Percentiles rank a stretch among this genome's conserved stretches.
These are phyloP conservation scores for Styphnolobium japonicum DNA, from an alignment of 306 rosid species.

Conservation along the genomic window DNA sequence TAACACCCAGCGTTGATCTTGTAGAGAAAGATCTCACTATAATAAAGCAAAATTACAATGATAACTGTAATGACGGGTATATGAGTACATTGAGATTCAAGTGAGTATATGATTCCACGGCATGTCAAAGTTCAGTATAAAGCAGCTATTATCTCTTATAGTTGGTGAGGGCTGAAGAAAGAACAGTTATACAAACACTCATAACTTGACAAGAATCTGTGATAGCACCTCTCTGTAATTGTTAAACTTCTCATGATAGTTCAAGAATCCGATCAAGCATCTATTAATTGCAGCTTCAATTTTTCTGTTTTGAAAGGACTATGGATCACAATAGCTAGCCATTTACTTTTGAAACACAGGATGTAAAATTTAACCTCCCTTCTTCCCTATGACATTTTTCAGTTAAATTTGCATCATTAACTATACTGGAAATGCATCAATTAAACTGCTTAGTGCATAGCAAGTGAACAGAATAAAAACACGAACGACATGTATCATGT, in stretches of 20 bases:
- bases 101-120: not conserved
- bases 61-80: not conserved
- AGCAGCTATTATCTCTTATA: no score
- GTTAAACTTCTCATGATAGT: no score
- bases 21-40: not conserved
- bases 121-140: not conserved
- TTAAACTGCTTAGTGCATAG: not conserved
- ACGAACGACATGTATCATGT: not conserved
- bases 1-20: not conserved
- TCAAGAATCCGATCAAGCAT: no score
- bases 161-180: not conserved
- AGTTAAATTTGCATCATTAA: not conserved
- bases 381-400: not conserved
- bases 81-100: not conserved
- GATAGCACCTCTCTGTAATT: no score
- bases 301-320: not conserved
- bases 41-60: not conserved
- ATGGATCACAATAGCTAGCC: not conserved
- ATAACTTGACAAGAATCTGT: not conserved
- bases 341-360: not conserved
- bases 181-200: not conserved
- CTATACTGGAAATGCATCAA: not conserved
- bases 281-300: not conserved
- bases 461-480: not conserved
- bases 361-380: not conserved